Conservation (phyloP, 2,329 filamentous ascomycete genomes). For the Xylaria sp. region DNA sequence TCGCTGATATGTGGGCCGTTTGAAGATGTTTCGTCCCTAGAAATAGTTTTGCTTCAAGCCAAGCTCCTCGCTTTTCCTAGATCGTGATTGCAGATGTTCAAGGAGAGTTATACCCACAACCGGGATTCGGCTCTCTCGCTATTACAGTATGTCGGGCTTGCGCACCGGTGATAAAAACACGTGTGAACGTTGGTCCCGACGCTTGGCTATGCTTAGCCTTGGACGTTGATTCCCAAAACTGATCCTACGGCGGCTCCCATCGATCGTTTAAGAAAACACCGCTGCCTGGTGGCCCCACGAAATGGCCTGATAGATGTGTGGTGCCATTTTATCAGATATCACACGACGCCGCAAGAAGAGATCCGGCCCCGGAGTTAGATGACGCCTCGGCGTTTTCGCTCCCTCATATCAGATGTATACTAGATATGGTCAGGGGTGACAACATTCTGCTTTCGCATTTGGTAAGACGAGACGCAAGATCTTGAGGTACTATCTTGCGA, state of each 20-base stretch:
- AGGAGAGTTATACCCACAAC: constrained; percentile 21
- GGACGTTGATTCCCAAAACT: constrained; percentile 21
- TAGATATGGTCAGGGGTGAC: neutral
- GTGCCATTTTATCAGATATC: constrained; percentile 37
- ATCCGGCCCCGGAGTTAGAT: constrained; percentile 4
- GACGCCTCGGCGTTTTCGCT: neutral
- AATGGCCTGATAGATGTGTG: constrained; percentile 36
- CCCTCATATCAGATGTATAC: constrained; percentile 3
- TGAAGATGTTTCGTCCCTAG: constrained; percentile 36
- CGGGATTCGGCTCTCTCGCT: constrained; percentile 23
- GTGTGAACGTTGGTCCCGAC: constrained; percentile 8
- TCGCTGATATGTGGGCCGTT: constrained; percentile 36
- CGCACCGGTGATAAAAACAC: constrained; percentile 1
- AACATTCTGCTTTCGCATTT: constrained; percentile 1
- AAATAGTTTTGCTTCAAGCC: constrained; percentile 23
- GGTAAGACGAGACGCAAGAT: constrained; percentile 19
- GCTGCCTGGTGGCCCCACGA: constrained; percentile 23
- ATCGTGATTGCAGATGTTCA: constrained; percentile 11
- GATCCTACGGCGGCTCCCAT: constrained; percentile 22
- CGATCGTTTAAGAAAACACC: constrained; percentile 23
- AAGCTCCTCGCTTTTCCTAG: constrained; percentile 6
- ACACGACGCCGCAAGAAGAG: constrained; percentile 30
- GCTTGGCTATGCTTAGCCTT: constrained; percentile 25
- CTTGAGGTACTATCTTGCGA: constrained; percentile 15
- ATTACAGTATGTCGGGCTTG: constrained; percentile 11